phyloP scores from a whole-genome alignment of 116 monocot species.

The Cymodocea nodosa region DNA sequence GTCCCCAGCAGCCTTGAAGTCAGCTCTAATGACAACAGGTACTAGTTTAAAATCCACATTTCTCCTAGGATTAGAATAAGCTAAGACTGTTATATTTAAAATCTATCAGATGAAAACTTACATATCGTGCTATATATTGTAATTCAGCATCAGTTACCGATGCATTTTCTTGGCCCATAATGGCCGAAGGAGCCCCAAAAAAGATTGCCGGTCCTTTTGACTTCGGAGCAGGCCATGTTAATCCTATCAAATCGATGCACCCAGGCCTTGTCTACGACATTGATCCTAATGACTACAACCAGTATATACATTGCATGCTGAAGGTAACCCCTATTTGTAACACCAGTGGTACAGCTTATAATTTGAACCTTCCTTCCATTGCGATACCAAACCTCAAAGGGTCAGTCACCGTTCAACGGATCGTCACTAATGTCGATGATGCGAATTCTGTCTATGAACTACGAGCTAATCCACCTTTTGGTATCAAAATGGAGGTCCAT shows the following conservation, averaged over 20 bases:
- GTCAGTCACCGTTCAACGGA: constrained; percentile 10
- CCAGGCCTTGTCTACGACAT: constrained; percentile 65
- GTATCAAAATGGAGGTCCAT: constrained; percentile 25
- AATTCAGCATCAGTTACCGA: constrained; percentile 22
- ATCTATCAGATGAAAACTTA: background rate
- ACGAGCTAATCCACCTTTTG: constrained; percentile 21
- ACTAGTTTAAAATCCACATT: background rate
- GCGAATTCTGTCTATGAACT: constrained; percentile 16
- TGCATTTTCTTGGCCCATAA: constrained; percentile 20
- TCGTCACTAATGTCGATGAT: constrained; percentile 41
- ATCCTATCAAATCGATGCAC: constrained; percentile 42
- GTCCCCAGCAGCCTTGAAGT: constrained; percentile 47
- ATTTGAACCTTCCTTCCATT: constrained; percentile 48
- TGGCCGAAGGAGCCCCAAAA: constrained; percentile 30
- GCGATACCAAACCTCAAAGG: constrained; percentile 36
- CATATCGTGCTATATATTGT: background rate
- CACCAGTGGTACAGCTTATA: background rate
- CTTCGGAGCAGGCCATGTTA: constrained; percentile 50
- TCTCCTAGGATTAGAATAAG: background rate
- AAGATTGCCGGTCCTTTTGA: constrained; percentile 52
- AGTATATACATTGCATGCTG: constrained; percentile 4
- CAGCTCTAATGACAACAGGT: constrained; percentile 45
- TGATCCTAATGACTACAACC: constrained; percentile 27
- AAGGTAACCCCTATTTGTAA: constrained; percentile 2
- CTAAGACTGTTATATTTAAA: background rate